phyloP scores from a whole-genome alignment of 2,329 filamentous ascomycete species.

The Aspergillus felis region DNA sequence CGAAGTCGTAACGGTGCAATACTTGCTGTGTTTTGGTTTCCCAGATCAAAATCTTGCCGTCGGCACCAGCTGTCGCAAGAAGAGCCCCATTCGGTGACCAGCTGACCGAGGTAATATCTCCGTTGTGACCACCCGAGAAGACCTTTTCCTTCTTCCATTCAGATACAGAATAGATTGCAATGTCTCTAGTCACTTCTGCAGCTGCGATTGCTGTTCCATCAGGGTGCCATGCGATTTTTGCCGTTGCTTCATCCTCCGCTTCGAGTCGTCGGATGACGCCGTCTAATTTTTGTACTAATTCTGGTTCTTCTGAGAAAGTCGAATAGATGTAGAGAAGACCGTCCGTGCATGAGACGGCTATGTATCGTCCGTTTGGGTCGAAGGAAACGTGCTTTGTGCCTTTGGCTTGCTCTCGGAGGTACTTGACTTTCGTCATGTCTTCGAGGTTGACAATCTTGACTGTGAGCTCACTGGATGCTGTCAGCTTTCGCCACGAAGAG shows the following conservation, averaged over 20 bases:
- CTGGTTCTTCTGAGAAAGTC: conserved; percentile 70
- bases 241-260: conserved; percentile 69
- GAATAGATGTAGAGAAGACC: conserved; percentile 90
- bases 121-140: conserved; percentile 75
- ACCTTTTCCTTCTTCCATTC: conserved; percentile 84
- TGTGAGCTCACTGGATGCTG: conserved; percentile 63
- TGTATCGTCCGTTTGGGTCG: conserved; percentile 70
- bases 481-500: conserved; percentile 4
- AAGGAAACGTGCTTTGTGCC: conserved; percentile 91
- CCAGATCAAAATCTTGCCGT: conserved; percentile 63
- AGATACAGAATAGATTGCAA: conserved; percentile 80
- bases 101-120: conserved; percentile 77
- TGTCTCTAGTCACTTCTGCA: conserved; percentile 74
- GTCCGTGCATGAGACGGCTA: conserved; percentile 82
- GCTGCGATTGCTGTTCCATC: conserved; percentile 88
- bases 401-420: conserved; percentile 76
- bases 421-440: conserved; percentile 71
- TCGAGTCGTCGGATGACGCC: conserved; percentile 79
- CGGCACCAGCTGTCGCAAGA: conserved; percentile 60
- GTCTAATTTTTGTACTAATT: conserved; percentile 78
- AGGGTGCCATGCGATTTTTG: conserved; percentile 82
- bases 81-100: conserved; percentile 96
- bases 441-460: conserved; percentile 83
- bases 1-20: conserved; percentile 71
- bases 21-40: conserved; percentile 83